Evolutionary conservation across 495 filamentous ascomycete genomes (phyloP), one percentile per base, ranked within the genome.

Genomic region (Xylaria grammica): DNA sequence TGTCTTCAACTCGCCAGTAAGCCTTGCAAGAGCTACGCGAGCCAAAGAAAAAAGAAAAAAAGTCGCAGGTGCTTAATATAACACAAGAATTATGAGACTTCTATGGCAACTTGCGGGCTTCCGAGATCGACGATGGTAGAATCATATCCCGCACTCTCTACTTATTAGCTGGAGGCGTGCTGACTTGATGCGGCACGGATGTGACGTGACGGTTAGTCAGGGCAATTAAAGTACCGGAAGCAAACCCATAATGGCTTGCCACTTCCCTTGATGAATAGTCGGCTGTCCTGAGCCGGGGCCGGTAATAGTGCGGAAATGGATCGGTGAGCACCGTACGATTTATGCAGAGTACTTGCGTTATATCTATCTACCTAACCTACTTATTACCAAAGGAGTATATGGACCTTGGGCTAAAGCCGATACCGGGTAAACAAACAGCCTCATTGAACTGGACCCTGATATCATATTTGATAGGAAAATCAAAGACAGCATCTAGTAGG

Each of bases 261-360:
- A 22, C 26, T 22, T 17, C 8, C 8, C 11, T 22, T 48, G 30
- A 24, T 48, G 11, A 19, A 40, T 30, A 8, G 32, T 4, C n/a
- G 51, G 30, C n/a, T 40, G 10, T 54, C 17, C 4, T 54, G 24
- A 29, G 30, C 19, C 36, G 54, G 54, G 7, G 15, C 32, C 54
- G 54, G 54, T 19, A 45, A 58, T 58, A 58, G 38, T 11, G 40
- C 54, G 54, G 54, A 46, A 15, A 58, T 58, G 38, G 38, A 22
- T 36, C 19, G 34, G 30, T 40, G 36, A 45, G 22, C 15, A 7
- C 40, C 5, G 17, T 42, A 36, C 11, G 11, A 6, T 36, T 36
- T 42, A n/a, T n/a, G n/a, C 15, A 3, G 40, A 15, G 8, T 17
- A 15, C 40, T 6, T 3, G 13, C 40, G 3, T 42, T 3, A 3